These are phyloP conservation scores for Peltaster fructicola DNA, from an alignment of 2,329 filamentous ascomycete species.

Conservation along the genomic window DNA sequence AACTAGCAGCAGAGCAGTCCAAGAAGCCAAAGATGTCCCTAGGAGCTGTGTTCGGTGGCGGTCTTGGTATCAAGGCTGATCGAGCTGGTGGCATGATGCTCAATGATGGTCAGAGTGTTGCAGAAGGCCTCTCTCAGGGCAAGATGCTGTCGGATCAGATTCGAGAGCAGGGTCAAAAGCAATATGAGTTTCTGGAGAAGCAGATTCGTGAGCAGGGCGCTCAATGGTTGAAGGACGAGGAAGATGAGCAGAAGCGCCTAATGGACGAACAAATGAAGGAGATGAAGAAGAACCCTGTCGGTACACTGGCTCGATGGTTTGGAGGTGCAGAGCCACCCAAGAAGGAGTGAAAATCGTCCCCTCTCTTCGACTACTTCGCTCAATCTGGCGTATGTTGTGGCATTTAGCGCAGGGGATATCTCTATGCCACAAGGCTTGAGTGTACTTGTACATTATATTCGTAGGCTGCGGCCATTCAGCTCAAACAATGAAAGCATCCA, in stretches of 20 bases:
- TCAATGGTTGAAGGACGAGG: constrained; percentile 91
- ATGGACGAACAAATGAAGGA: constrained; percentile 82
- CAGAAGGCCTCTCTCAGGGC: constrained; percentile 68
- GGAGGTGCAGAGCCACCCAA: constrained; percentile 20
- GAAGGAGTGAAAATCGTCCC: constrained; percentile 10
- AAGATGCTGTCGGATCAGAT: constrained; percentile 97
- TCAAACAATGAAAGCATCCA: no score
- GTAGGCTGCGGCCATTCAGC: no score
- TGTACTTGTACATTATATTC: no score
- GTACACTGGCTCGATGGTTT: no score
- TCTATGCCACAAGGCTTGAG: no score
- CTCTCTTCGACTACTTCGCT: no score
- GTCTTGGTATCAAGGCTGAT: constrained; percentile 63
- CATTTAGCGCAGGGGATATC: no score
- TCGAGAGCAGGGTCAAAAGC: constrained; percentile 73
- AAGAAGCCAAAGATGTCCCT: constrained; percentile 44
- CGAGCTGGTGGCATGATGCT: constrained; percentile 41
- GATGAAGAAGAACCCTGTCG: constrained; percentile 64
- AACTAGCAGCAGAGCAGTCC: constrained; percentile 50
- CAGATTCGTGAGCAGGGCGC: constrained; percentile 87
- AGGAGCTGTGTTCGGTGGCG: constrained; percentile 40
- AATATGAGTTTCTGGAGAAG: constrained; percentile 76
- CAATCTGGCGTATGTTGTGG: no score
- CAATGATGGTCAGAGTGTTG: constrained; percentile 37
- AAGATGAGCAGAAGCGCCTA: constrained; percentile 68